phyloP scores from a whole-genome alignment of 306 rosid species.

The Lathyrus aphaca region DNA sequence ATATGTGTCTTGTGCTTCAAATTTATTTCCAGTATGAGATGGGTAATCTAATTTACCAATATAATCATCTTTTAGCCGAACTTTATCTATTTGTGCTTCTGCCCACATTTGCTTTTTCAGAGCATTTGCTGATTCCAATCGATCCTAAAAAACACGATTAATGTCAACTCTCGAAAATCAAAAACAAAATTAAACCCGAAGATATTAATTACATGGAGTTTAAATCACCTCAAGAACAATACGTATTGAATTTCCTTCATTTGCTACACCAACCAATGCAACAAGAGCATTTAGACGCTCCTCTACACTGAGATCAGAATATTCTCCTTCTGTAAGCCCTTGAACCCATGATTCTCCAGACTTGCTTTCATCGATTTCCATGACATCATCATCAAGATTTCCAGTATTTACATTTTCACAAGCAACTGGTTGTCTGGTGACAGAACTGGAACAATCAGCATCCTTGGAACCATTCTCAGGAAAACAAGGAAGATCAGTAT shows the following conservation, averaged over 20 bases:
- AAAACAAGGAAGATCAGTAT: conserved; percentile 52
- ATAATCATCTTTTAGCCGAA: conserved; percentile 81
- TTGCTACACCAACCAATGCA: conserved; percentile 82
- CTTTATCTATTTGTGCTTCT: conserved; percentile 94
- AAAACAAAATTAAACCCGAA: not conserved
- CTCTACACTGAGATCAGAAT: conserved; percentile 88
- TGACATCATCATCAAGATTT: conserved; percentile 66
- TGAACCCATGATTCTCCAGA: conserved; percentile 97
- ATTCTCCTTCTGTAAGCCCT: conserved; percentile 95
- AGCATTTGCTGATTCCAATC: conserved; percentile 95
- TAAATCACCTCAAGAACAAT: conserved; percentile 84
- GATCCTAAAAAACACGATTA: conserved; percentile 63
- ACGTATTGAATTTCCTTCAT: conserved; percentile 97
- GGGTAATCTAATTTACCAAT: conserved; percentile 63
- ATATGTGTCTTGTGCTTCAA: conserved; percentile 61
- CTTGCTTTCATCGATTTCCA: conserved; percentile 98
- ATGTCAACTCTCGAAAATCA: conserved; percentile 43
- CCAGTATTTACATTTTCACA: conserved; percentile 46
- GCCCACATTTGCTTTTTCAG: conserved; percentile 99
- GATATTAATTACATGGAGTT: conserved; percentile 18
- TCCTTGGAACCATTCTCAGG: conserved; percentile 64
- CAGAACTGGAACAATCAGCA: conserved; percentile 48
- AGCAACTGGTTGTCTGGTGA: conserved; percentile 46
- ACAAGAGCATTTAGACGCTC: conserved; percentile 94
- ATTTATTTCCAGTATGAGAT: conserved; percentile 56